Percentiles rank a stretch among this genome's conserved stretches.
phyloP scores from a whole-genome alignment of 192 early-diverging fungal genomes.

The Coemansia sp. region DNA sequence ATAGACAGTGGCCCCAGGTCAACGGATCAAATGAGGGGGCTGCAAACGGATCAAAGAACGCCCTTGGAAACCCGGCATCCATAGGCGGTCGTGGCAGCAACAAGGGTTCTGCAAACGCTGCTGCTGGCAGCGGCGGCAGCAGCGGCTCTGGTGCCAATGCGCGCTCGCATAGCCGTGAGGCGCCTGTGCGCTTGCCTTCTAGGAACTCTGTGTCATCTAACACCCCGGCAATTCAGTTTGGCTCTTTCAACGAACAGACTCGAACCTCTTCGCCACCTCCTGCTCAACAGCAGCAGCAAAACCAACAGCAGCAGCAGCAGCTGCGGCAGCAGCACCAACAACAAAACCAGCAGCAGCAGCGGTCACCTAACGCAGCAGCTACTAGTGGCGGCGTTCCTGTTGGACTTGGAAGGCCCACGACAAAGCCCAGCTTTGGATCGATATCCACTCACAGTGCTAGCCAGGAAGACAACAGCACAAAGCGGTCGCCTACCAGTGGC shows the following conservation, averaged over 20 bases:
- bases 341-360: constrained; percentile 9
- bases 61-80: constrained; percentile 5
- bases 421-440: constrained; percentile 56
- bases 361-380: constrained; percentile 11
- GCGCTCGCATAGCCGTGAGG: constrained; percentile 34
- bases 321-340: too few species aligned
- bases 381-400: constrained; percentile 54
- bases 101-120: background rate
- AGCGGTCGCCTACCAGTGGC: constrained; percentile 15
- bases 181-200: constrained; percentile 45
- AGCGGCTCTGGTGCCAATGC: constrained; percentile 6
- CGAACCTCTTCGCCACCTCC: constrained; percentile 39
- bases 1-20: constrained; percentile 25
- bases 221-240: constrained; percentile 53
- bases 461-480: constrained; percentile 15
- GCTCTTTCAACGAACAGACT: constrained; percentile 52
- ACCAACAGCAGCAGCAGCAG: too few species aligned
- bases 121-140: constrained; percentile 6
- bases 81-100: constrained; percentile 16
- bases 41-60: constrained; percentile 17
- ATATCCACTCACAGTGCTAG: constrained; percentile 20
- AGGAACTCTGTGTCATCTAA: constrained; percentile 43
- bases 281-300: background rate
- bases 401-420: constrained; percentile 29
- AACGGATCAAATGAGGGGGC: constrained; percentile 26